Base-by-base conservation (phyloP, 2,329 filamentous ascomycete species). In the Aureobasidium sp. region DNA sequence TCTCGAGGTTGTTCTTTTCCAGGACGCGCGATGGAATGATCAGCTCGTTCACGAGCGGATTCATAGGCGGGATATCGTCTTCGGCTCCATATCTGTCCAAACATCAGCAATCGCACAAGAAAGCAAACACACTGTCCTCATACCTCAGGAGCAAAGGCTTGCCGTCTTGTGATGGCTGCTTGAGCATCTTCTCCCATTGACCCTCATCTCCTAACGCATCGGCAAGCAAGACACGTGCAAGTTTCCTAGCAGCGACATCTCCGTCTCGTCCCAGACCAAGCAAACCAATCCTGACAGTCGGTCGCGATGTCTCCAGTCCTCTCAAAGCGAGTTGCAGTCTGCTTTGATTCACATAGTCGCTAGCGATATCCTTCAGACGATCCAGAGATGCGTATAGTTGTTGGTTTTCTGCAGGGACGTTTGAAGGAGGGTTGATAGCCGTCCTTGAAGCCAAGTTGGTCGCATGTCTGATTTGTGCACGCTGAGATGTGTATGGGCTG, bases 321-420 rank as follows among this genome's bases (percentile, higher is more conserved):
- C 84, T 81, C 26, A 90, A 75, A 13, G 88, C 89, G 67, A 93
- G 81, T 72, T 90, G 87, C 50, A 92, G 71, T 61, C 87, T 81
- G 34, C 87, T 84, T n/a, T 87, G 79, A 69, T 88, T 88, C 59
- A 89, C 80, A 67, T 86, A 81, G 63, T 79, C 82, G 27, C 83
- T 80, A 1, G 85, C 84, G 53, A 83, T 77, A 57, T 81, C 82
- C 68, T 88, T 81, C 2, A 93, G 78, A 26, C 83, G 80, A 1
- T 79, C 72, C 0, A 92, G 77, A 2, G 83, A 78, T 47, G 79
- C 74, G 65, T 87, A 79, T 5, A 90, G 81, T 66, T 87, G 81
- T 61, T 75, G 74, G 65, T 82, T 79, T 26, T 72, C 72, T n/a
- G 76, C 67, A 0, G 83, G 82, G 2, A 86, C 78, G 29, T 78